phyloP scores from a whole-genome alignment of 1,284 basidiomycete genomes.

The Ustilago loliicola region DNA sequence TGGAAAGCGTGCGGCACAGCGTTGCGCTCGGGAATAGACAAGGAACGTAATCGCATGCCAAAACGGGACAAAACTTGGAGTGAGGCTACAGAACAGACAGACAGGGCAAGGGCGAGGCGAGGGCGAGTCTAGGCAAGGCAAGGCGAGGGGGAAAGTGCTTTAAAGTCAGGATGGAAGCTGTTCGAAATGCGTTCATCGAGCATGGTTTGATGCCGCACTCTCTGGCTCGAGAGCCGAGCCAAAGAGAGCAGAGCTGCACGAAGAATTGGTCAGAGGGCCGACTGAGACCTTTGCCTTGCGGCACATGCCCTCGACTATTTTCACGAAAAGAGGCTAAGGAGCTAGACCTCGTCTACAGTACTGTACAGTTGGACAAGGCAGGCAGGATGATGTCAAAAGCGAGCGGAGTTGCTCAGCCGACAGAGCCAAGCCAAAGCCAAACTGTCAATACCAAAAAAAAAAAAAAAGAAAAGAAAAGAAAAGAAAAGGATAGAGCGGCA shows the following conservation, averaged over 20 bases:
- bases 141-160: not conserved
- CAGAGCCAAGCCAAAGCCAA: constrained; percentile 4
- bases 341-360: too few species aligned
- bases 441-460: not conserved
- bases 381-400: not conserved
- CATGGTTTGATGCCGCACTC: constrained; percentile 9
- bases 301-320: constrained; percentile 1
- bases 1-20: not conserved
- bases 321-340: not conserved
- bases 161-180: constrained; percentile 12
- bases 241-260: not conserved
- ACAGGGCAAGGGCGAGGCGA: too few species aligned
- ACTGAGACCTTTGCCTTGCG: not conserved
- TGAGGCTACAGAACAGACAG: too few species aligned
- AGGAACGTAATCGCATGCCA: constrained; percentile 13
- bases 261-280: constrained; percentile 5
- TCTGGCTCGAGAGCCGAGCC: not conserved
- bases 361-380: not conserved
- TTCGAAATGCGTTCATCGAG: constrained; percentile 42
- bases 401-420: constrained; percentile 24
- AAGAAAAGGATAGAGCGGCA: too few species aligned
- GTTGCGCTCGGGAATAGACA: not conserved
- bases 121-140: not conserved
- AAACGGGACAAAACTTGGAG: not conserved
- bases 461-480: too few species aligned